Conservation (phyloP, 371 early-diverging fungal species). For the Nosema muscidifuracis region DNA sequence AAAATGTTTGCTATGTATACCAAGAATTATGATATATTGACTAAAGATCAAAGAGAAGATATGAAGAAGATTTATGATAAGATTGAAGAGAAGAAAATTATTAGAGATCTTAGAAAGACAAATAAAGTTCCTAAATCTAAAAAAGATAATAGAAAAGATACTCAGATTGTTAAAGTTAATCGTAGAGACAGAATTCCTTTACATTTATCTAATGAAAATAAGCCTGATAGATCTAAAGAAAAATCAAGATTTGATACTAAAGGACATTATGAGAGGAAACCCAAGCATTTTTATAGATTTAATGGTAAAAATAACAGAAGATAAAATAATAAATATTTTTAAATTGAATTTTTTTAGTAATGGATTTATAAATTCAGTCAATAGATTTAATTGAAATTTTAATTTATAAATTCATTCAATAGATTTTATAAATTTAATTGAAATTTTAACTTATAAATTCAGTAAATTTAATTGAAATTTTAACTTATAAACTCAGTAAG, state of each 20-base stretch:
- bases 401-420: too few relatives aligned
- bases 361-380: too few relatives aligned
- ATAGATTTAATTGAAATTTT: too few relatives aligned
- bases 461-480: too few relatives aligned
- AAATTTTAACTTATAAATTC: too few relatives aligned
- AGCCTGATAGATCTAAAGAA: constrained; percentile 33
- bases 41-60: constrained; percentile 49
- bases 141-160: constrained; percentile 27
- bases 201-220: constrained; percentile 15
- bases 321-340: constrained; percentile 8
- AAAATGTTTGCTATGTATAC: constrained; percentile 43
- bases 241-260: constrained; percentile 33
- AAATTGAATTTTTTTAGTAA: too few relatives aligned
- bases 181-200: background rate
- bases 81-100: constrained; percentile 40
- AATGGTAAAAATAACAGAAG: constrained; percentile 19
- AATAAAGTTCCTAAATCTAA: constrained; percentile 6
- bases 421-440: too few relatives aligned
- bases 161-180: background rate
- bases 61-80: constrained; percentile 47
- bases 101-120: constrained; percentile 20
- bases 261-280: constrained; percentile 37
- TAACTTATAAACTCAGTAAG: too few relatives aligned
- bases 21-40: constrained; percentile 52
- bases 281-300: constrained; percentile 40